These are phyloP conservation scores for Nicotiana rustica DNA, from an alignment of 305 asterid species.

Conservation along the genomic window DNA sequence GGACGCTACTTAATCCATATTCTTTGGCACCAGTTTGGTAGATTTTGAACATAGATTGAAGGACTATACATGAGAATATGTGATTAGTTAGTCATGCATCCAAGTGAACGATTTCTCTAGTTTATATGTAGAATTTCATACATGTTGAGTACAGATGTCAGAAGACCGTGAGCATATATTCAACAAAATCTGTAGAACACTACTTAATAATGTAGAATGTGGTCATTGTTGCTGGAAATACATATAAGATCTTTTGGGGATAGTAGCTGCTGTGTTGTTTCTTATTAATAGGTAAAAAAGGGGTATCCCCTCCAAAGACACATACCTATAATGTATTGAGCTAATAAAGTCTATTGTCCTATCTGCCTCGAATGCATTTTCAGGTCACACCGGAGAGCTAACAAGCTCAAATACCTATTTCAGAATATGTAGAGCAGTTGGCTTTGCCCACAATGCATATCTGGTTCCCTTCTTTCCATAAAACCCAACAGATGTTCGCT, in stretches of 20 bases:
- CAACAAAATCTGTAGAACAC: neutral
- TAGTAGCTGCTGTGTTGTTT: neutral
- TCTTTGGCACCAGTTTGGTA: neutral
- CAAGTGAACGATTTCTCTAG: neutral
- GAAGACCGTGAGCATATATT: neutral
- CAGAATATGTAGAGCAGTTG: neutral
- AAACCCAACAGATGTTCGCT: constrained; percentile 4
- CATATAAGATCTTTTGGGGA: neutral
- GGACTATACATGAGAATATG: neutral
- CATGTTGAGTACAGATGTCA: neutral
- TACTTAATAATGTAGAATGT: neutral
- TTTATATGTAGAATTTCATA: neutral
- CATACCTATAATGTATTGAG: neutral
- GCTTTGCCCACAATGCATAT: neutral
- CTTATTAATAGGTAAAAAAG: too few species aligned
- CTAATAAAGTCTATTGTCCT: neutral
- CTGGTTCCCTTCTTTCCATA: neutral
- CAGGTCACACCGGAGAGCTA: neutral
- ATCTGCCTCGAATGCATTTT: neutral
- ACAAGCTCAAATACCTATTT: neutral
- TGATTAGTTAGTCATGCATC: neutral
- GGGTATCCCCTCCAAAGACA: neutral
- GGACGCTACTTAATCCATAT: neutral
- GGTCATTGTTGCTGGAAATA: neutral
- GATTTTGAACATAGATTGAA: constrained; percentile 3